Percentiles rank a stretch among this genome's conserved stretches.
These are phyloP conservation scores for Plasmodium falciparum DNA, from an alignment of 169 alveolate species.

Conservation along the genomic window DNA sequence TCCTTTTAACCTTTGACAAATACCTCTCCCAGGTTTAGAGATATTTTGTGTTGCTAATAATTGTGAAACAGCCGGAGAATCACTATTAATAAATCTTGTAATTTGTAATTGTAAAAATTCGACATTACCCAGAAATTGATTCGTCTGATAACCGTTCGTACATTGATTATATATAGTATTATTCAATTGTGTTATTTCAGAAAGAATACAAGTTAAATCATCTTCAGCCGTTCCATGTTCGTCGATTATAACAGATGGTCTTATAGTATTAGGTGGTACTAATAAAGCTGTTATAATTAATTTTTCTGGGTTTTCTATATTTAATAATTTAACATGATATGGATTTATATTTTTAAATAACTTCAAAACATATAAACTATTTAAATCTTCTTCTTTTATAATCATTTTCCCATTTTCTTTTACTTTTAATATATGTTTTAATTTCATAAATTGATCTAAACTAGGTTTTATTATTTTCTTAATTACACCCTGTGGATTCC, in stretches of 20 bases:
- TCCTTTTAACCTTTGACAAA: slow-evolving; percentile 88
- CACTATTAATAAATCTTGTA: slow-evolving; percentile 94
- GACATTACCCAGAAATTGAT: slow-evolving; percentile 91
- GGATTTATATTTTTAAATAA: slow-evolving; percentile 93
- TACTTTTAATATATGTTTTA: slow-evolving; percentile 85
- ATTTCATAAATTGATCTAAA: slow-evolving; percentile 91
- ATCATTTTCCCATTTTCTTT: slow-evolving; percentile 87
- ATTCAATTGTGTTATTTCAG: slow-evolving; percentile 92
- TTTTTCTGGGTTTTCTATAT: slow-evolving; percentile 94
- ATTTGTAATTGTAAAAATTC: slow-evolving; percentile 90
- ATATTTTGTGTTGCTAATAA: slow-evolving; percentile 85
- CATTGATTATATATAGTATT: slow-evolving; percentile 87
- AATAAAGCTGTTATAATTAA: slow-evolving; percentile 92
- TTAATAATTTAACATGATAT: slow-evolving; percentile 93
- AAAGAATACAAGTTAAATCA: slow-evolving; percentile 94
- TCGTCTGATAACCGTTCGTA: slow-evolving; percentile 90
- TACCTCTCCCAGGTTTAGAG: slow-evolving; percentile 88
- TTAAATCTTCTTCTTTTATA: slow-evolving; percentile 90
- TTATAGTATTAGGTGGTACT: slow-evolving; percentile 98
- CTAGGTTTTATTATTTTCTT: slow-evolving; percentile 88
- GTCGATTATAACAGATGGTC: slow-evolving; percentile 96
- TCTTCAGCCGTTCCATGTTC: slow-evolving; percentile 95
- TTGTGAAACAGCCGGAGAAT: slow-evolving; percentile 94
- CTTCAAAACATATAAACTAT: slow-evolving; percentile 92
- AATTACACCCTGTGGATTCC: slow-evolving; percentile 89